These are phyloP conservation scores for Catharanthus roseus DNA, from an alignment of 257 asterid species.

Conservation along the genomic window DNA sequence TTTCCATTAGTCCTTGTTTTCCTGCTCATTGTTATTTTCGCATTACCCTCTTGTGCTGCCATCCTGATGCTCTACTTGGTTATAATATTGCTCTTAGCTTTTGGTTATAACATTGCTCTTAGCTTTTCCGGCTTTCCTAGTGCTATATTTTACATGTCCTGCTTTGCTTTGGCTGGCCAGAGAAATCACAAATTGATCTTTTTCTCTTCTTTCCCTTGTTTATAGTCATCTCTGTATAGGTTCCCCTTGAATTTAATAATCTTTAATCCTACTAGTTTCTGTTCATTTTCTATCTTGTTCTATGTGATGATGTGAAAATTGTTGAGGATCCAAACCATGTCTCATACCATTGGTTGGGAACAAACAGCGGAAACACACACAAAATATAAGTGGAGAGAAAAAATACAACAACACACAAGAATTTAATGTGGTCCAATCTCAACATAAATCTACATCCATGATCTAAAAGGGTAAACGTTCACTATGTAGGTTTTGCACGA, in stretches of 20 bases:
- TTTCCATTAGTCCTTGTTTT: conserved; percentile 58
- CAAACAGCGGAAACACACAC: too few species aligned
- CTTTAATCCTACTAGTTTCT: background rate
- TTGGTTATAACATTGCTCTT: conserved; percentile 66
- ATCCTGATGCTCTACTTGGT: conserved; percentile 55
- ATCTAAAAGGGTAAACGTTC: too few species aligned
- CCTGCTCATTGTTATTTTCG: conserved; percentile 53
- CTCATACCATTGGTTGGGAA: too few species aligned
- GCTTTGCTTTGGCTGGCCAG: conserved; percentile 73
- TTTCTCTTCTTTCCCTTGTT: conserved; percentile 10
- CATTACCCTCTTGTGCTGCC: conserved; percentile 61
- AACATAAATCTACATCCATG: too few species aligned
- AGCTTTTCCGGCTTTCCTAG: conserved; percentile 73
- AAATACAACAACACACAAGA: too few species aligned
- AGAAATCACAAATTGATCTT: conserved; percentile 55
- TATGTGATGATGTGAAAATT: background rate
- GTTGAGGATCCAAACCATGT: too few species aligned
- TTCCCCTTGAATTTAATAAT: background rate
- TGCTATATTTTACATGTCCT: conserved; percentile 73
- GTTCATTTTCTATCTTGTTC: conserved; percentile 1
- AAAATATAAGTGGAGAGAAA: too few species aligned
- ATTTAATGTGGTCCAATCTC: too few species aligned
- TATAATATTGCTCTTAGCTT: too few species aligned
- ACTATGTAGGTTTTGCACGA: too few species aligned
- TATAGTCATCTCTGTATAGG: conserved; percentile 7